Conservation (phyloP, 2,329 filamentous ascomycete genomes). For the Fusarium sp. region DNA sequence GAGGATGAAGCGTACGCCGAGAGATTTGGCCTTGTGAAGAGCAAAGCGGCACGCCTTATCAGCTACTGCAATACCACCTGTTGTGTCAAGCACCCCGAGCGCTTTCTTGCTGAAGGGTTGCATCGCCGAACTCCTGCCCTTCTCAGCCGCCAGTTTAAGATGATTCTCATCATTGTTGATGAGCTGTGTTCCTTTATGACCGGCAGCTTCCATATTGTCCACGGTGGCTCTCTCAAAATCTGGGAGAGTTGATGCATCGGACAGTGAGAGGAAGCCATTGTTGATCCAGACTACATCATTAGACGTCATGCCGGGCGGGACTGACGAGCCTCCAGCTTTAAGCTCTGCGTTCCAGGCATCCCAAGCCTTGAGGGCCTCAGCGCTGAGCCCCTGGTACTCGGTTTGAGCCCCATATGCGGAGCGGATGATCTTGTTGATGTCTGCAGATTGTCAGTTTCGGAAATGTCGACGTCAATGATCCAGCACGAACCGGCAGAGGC, state of each 20-base stretch:
- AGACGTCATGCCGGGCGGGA: slow-evolving; percentile 51
- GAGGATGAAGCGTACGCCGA: slow-evolving; percentile 57
- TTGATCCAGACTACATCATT: slow-evolving; percentile 52
- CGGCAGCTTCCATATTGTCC: slow-evolving; percentile 49
- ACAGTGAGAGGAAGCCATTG: slow-evolving; percentile 49
- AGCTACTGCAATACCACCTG: slow-evolving; percentile 58
- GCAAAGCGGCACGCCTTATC: slow-evolving; percentile 60
- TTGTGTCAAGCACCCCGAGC: slow-evolving; percentile 57
- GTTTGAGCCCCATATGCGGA: slow-evolving; percentile 53
- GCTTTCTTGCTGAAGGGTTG: slow-evolving; percentile 53
- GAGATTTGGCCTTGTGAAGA: slow-evolving; percentile 53
- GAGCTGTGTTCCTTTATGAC: slow-evolving; percentile 49
- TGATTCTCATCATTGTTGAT: slow-evolving; percentile 40
- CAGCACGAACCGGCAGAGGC: slow-evolving; percentile 52
- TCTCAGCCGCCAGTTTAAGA: slow-evolving; percentile 41
- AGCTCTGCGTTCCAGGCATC: slow-evolving; percentile 57
- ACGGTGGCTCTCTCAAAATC: slow-evolving; percentile 52
- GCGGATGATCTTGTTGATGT: slow-evolving; percentile 53
- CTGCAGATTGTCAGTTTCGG: slow-evolving; percentile 15
- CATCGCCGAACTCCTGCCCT: slow-evolving; percentile 48
- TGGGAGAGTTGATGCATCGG: slow-evolving; percentile 34
- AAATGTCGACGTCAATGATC: not conserved
- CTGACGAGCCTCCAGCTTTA: slow-evolving; percentile 28
- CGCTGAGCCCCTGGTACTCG: slow-evolving; percentile 58
- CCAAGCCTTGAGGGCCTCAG: slow-evolving; percentile 56